Conservation (phyloP, 129 eudicot genomes). For the Gnaphalium uliginosum region DNA sequence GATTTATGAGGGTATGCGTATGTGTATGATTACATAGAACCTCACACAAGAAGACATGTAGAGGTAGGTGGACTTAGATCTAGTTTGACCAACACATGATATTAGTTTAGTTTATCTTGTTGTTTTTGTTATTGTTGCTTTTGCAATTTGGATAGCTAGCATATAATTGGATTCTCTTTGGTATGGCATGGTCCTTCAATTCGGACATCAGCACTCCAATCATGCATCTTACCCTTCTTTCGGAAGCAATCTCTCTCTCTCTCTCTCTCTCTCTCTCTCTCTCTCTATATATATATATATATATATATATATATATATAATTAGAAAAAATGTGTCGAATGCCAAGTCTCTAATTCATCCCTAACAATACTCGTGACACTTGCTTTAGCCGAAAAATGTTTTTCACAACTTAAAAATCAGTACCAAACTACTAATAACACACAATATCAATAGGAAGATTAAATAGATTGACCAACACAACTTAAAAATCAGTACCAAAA, state of each 20-base stretch:
- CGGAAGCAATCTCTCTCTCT: conserved; percentile 32
- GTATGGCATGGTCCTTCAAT: conserved; percentile 40
- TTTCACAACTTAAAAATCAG: no score
- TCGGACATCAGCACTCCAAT: conserved; percentile 41
- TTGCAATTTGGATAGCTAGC: conserved; percentile 37
- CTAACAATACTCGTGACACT: no score
- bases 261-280: no score
- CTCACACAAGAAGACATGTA: conserved; percentile 34
- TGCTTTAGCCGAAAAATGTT: no score
- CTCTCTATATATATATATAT: no score
- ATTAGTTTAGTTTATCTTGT: conserved; percentile 29
- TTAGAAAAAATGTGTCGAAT: no score
- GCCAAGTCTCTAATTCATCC: no score
- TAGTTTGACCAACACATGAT: conserved; percentile 33
- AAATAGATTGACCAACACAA: no score
- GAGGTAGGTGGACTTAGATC: conserved; percentile 41
- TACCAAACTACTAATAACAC: no score
- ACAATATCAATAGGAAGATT: no score
- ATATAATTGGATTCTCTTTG: conserved; percentile 40
- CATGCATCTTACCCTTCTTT: conserved; percentile 33
- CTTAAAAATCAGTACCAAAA: no score
- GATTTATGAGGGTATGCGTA: conserved; percentile 1
- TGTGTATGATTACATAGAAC: conserved; percentile 29
- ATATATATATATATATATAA: no score
- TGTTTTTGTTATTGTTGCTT: conserved; percentile 14